Evolutionary conservation across 495 filamentous ascomycete genomes (phyloP).

Genomic region (Tricharina praecox): DNA sequence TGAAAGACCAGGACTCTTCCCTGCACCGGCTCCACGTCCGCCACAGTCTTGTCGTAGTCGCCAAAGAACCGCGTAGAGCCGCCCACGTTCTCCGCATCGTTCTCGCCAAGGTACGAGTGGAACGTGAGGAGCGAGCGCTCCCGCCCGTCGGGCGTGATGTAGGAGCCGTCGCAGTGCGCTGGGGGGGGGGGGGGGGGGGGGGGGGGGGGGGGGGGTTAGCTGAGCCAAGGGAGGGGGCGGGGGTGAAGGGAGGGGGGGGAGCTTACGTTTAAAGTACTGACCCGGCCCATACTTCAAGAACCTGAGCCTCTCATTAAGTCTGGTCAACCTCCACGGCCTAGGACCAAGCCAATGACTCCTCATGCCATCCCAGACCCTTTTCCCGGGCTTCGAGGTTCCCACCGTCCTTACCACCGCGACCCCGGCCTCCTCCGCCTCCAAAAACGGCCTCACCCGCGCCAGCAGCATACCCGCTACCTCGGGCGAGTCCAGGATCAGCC

Average conservation of each 20-base stretch:
- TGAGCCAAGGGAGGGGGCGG: background rate
- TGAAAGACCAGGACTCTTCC: slow-evolving; percentile 67
- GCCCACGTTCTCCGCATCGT: slow-evolving; percentile 35
- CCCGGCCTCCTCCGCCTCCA: slow-evolving; percentile 26
- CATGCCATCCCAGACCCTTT: slow-evolving; percentile 2
- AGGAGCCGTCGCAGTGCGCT: slow-evolving; percentile 63
- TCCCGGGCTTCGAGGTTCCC: no score
- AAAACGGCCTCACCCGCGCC: slow-evolving; percentile 34
- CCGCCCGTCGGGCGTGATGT: slow-evolving; percentile 39
- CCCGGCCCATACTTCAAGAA: slow-evolving; percentile 64
- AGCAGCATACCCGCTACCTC: slow-evolving; percentile 37
- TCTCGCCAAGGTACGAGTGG: slow-evolving; percentile 63
- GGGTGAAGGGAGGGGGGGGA: background rate
- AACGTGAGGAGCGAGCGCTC: slow-evolving; percentile 56
- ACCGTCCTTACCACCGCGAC: background rate
- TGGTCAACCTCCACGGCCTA: background rate
- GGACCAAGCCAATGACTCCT: background rate
- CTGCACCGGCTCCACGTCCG: slow-evolving; percentile 51
- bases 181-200: background rate
- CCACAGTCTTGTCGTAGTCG: slow-evolving; percentile 26
- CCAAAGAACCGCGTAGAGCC: slow-evolving; percentile 51
- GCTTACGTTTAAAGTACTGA: slow-evolving; percentile 55
- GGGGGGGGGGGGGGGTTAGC: slow-evolving; percentile 14
- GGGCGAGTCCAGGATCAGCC: slow-evolving; percentile 41
- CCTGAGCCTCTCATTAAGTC: slow-evolving; percentile 58